phyloP scores from a whole-genome alignment of 2,329 filamentous ascomycete genomes.

The Sporothrix humicola region DNA sequence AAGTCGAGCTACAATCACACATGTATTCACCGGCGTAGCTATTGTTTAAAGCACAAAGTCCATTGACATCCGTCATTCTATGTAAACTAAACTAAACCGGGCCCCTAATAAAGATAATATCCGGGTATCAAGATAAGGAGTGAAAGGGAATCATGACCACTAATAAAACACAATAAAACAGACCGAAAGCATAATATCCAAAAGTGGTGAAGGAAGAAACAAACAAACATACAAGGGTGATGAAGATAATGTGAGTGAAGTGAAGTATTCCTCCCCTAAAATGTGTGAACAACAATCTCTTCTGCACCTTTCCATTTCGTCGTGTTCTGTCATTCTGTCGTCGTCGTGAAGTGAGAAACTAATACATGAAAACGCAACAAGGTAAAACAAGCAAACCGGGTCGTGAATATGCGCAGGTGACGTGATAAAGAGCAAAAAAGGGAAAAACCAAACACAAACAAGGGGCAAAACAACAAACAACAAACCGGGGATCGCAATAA shows the following conservation, averaged over 20 bases:
- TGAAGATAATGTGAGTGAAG: neutral
- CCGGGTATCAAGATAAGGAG: constrained; percentile 24
- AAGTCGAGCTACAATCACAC: no score
- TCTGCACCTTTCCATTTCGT: neutral
- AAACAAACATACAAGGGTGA: neutral
- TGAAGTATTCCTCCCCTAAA: neutral
- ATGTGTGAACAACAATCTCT: neutral
- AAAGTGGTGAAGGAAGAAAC: neutral
- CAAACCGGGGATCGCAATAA: neutral
- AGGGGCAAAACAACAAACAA: neutral
- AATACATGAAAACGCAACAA: constrained; percentile 5
- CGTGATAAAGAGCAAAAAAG: neutral
- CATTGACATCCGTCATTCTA: neutral
- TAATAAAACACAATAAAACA: neutral
- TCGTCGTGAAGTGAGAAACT: neutral
- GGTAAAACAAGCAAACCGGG: neutral
- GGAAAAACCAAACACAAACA: neutral
- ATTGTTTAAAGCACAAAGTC: neutral
- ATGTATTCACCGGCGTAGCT: neutral
- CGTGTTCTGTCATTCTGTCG: constrained; percentile 21
- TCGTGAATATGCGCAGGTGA: constrained; percentile 15
- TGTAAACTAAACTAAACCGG: neutral
- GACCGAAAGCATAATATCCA: neutral
- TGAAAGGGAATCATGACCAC: constrained; percentile 22
- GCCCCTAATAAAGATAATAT: constrained; percentile 16